Conservation (phyloP, 2,329 filamentous ascomycete species). For the Aspergillus bombycis region DNA sequence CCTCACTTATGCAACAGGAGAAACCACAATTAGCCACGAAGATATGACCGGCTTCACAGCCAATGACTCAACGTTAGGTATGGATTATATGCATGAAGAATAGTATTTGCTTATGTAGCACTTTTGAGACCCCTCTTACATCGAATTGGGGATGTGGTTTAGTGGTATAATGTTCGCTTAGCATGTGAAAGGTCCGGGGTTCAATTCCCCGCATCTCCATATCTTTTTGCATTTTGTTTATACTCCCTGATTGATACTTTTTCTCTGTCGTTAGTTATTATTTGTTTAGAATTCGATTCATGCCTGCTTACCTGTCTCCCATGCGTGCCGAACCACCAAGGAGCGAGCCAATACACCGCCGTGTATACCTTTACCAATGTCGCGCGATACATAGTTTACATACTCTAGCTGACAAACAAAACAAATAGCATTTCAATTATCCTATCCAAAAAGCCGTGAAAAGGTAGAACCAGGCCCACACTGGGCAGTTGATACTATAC, state of each 20-base stretch:
- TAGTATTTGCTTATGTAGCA: background rate
- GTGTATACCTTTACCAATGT: background rate
- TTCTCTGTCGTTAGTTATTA: background rate
- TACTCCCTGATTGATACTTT: rapidly evolving
- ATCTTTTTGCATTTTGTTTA: background rate
- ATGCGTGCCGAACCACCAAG: background rate
- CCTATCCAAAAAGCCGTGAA: background rate
- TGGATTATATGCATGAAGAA: too few relatives aligned
- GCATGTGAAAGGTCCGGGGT: slow-evolving; percentile 6
- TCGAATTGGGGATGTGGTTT: slow-evolving; percentile 4
- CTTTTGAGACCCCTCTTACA: background rate
- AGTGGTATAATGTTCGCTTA: slow-evolving; percentile 7
- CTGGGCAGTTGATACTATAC: background rate
- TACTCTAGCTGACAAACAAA: background rate
- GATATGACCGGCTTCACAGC: too few relatives aligned
- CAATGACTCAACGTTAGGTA: too few relatives aligned
- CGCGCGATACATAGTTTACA: background rate
- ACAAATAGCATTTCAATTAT: background rate
- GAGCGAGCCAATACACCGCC: background rate
- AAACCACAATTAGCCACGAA: too few relatives aligned
- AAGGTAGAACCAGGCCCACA: background rate
- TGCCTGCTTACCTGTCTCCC: background rate
- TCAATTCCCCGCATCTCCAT: slow-evolving; percentile 7
- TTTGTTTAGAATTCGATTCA: background rate
- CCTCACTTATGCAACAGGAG: too few relatives aligned